Evolutionary conservation across 495 filamentous ascomycete species (phyloP).

Genomic region (Podospora comata): DNA sequence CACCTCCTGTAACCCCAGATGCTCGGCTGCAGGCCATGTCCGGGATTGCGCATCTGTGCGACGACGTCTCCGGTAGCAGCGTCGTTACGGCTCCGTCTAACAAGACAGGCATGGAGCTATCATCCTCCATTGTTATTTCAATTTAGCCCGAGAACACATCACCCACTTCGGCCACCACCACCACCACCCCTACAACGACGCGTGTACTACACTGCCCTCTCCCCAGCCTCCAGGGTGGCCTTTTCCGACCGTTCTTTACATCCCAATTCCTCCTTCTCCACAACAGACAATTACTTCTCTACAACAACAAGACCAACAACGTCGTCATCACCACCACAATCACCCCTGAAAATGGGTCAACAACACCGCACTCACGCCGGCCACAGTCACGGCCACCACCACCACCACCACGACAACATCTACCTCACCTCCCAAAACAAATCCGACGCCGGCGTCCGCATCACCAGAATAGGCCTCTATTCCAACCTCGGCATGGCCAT

Average conservation of each 20-base stretch:
- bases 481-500: conserved; percentile 94
- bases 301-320: not conserved
- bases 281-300: not conserved
- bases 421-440: conserved; percentile 87
- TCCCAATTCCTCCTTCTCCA: not conserved
- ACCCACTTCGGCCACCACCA: conserved; percentile 11
- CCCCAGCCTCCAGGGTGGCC: conserved; percentile 21
- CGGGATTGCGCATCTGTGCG: conserved; percentile 34
- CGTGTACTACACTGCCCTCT: conserved; percentile 32
- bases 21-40: conserved; percentile 19
- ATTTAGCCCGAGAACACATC: conserved; percentile 37
- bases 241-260: conserved; percentile 26
- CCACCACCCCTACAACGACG: conserved; percentile 18
- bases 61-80: conserved; percentile 23
- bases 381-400: conserved; percentile 50
- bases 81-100: conserved; percentile 19
- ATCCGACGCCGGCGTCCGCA: conserved; percentile 88
- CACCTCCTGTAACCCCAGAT: no score
- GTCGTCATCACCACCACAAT: conserved; percentile 1
- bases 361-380: conserved; percentile 26
- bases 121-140: conserved; percentile 19
- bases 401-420: conserved; percentile 79
- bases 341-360: not conserved
- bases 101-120: conserved; percentile 21
- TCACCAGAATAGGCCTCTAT: conserved; percentile 86